A percentile compares a stretch with the other conserved stretches of the same genome.
These are phyloP conservation scores for Lipomyces sp. DNA, from an alignment of 805 yeast species.

Conservation along the genomic window DNA sequence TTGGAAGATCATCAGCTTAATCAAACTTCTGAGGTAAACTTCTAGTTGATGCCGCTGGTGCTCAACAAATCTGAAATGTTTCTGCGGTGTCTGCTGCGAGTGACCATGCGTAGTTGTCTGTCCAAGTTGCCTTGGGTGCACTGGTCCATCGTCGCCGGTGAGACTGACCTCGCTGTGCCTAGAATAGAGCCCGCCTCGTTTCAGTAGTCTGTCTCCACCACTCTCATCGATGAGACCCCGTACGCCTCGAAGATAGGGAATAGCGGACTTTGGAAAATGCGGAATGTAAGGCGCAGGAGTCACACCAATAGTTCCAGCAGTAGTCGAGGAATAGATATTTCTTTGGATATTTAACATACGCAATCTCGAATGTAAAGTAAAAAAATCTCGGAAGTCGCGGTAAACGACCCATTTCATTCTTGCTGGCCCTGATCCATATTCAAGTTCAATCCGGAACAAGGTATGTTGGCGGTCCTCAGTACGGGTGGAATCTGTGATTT, in stretches of 20 bases:
- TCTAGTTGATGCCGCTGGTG: slow-evolving; percentile 54
- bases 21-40: slow-evolving; percentile 66
- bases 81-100: slow-evolving; percentile 3
- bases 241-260: slow-evolving; percentile 39
- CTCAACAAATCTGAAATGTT: slow-evolving; percentile 27
- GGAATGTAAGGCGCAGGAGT: slow-evolving; percentile 45
- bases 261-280: slow-evolving; percentile 50
- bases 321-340: slow-evolving; percentile 25
- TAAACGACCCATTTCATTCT: slow-evolving; percentile 79
- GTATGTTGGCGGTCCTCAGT: slow-evolving; percentile 50
- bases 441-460: slow-evolving; percentile 71
- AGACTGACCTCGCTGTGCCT: slow-evolving; percentile 19
- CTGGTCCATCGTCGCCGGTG: slow-evolving; percentile 4
- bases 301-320: slow-evolving; percentile 38
- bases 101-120: slow-evolving; percentile 1
- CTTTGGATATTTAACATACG: slow-evolving; percentile 54
- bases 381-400: slow-evolving; percentile 72
- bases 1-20: slow-evolving; percentile 62
- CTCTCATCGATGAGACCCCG: slow-evolving; percentile 26
- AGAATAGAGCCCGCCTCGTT: neutral
- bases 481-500: slow-evolving; percentile 49
- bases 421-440: slow-evolving; percentile 85
- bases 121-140: slow-evolving; percentile 8
- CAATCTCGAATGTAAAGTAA: slow-evolving; percentile 70
- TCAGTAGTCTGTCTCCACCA: slow-evolving; percentile 1